Percentiles rank a stretch among this genome's conserved stretches.
phyloP scores from a whole-genome alignment of 352 stramenopile genomes.

The Phytophthora cactorum region DNA sequence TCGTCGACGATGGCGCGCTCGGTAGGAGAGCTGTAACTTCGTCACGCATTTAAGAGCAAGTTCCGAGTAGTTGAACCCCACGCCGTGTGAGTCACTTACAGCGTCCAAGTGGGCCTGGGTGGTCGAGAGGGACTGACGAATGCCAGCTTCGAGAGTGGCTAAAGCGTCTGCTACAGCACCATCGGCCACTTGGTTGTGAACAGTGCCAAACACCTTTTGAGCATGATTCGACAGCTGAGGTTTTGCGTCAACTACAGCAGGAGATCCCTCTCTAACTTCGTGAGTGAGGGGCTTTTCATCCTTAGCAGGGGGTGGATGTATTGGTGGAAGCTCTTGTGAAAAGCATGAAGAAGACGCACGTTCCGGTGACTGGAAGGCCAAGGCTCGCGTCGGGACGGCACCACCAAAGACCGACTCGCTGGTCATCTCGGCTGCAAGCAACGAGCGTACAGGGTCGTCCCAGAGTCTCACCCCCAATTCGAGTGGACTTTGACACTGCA shows the following conservation, averaged over 20 bases:
- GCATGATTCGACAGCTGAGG: conserved; percentile 20
- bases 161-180: conserved; percentile 48
- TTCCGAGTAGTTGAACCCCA: conserved; percentile 53
- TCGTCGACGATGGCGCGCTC: conserved; percentile 35
- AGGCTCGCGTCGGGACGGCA: conserved; percentile 37
- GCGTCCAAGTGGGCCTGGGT: conserved; percentile 26
- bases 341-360: conserved; percentile 1
- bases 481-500: conserved; percentile 26
- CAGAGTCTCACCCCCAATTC: conserved; percentile 41
- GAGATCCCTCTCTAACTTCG: background rate
- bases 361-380: conserved; percentile 32
- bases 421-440: conserved; percentile 59
- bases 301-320: background rate
- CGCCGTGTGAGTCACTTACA: conserved; percentile 23
- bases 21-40: conserved; percentile 48
- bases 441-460: conserved; percentile 53
- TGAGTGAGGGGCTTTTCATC: background rate
- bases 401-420: conserved; percentile 64
- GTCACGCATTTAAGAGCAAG: conserved; percentile 43
- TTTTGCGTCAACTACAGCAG: background rate
- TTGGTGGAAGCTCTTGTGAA: background rate
- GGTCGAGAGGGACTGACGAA: conserved; percentile 49
- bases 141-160: conserved; percentile 50
- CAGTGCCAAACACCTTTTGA: conserved; percentile 20
- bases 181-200: conserved; percentile 17